Percentiles rank a stretch among this genome's conserved stretches.
Evolutionary conservation across 2,329 filamentous ascomycete genomes (phyloP).

Genomic region (Fonsecaea pedrosoi): DNA sequence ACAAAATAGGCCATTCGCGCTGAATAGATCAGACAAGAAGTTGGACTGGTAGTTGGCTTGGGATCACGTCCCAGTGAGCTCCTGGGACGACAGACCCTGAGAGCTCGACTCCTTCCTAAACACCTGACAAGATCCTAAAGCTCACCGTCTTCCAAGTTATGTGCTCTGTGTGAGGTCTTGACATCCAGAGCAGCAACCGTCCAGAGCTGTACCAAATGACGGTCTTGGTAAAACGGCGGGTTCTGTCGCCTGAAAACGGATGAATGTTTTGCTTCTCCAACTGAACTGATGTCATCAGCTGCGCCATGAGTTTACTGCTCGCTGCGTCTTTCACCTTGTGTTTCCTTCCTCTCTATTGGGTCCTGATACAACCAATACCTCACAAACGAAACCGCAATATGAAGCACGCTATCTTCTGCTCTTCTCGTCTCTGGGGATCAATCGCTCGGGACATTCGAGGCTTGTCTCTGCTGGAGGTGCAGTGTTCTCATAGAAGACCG

Average conservation of each 20-base stretch:
- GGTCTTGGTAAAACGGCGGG: not conserved
- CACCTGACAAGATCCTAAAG: too few species aligned
- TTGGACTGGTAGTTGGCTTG: not conserved
- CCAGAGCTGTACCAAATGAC: not conserved
- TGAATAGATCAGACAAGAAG: not conserved
- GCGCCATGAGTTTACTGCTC: not conserved
- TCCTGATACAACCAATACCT: not conserved
- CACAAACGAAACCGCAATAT: not conserved
- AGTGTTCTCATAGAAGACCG: not conserved
- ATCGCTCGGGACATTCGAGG: not conserved
- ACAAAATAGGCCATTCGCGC: not conserved
- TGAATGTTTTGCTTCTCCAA: not conserved
- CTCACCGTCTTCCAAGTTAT: too few species aligned
- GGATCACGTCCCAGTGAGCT: not conserved
- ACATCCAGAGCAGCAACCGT: not conserved
- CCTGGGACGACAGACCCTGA: not conserved
- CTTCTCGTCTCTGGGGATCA: not conserved
- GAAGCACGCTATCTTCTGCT: not conserved
- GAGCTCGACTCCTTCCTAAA: too few species aligned
- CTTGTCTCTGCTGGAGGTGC: not conserved
- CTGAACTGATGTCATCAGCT: not conserved
- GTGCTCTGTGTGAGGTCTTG: not conserved
- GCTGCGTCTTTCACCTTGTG: too few species aligned
- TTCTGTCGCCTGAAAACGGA: not conserved
- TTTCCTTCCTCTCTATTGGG: too few species aligned